A percentile compares a stretch with the other conserved stretches of the same genome.
Conservation (phyloP, 1,139 yeast genomes). For the Lodderomyces elongisporus region DNA sequence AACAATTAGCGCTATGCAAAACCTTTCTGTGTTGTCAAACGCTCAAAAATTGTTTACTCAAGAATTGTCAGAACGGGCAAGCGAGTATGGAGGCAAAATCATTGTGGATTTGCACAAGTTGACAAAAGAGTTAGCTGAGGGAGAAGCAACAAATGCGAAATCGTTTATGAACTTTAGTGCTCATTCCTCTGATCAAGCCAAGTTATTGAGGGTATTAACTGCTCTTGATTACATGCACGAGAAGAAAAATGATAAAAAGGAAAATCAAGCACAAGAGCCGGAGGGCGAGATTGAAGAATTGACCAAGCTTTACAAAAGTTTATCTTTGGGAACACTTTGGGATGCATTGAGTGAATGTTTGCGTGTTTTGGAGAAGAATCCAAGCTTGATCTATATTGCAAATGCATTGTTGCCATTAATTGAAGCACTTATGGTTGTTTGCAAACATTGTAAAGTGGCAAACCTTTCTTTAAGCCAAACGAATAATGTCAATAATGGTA, state of each 20-base stretch:
- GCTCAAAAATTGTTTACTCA: conserved; percentile 63
- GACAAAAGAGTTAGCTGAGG: conserved; percentile 38
- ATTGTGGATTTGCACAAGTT: conserved; percentile 54
- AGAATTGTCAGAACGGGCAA: conserved; percentile 67
- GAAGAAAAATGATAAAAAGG: conserved; percentile 39
- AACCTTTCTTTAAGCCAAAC: conserved; percentile 57
- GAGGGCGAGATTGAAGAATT: conserved; percentile 39
- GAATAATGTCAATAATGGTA: too few species aligned
- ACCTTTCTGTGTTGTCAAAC: conserved; percentile 57
- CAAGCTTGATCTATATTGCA: conserved; percentile 57
- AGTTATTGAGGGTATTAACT: conserved; percentile 74
- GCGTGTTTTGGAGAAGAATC: conserved; percentile 50
- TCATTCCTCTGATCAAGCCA: conserved; percentile 83
- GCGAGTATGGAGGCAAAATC: conserved; percentile 52
- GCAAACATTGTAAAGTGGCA: conserved; percentile 76
- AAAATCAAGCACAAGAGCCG: conserved; percentile 8
- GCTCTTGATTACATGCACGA: conserved; percentile 84
- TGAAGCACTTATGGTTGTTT: conserved; percentile 92
- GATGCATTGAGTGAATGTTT: conserved; percentile 78
- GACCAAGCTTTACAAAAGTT: conserved; percentile 57
- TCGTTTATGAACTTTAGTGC: conserved; percentile 67
- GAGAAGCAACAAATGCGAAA: conserved; percentile 48
- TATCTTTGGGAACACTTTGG: conserved; percentile 81
- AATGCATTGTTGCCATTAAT: conserved; percentile 81
- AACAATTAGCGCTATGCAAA: conserved; percentile 78